Conservation (phyloP, 371 early-diverging fungal species). For the Phascolomyces articulosus region DNA sequence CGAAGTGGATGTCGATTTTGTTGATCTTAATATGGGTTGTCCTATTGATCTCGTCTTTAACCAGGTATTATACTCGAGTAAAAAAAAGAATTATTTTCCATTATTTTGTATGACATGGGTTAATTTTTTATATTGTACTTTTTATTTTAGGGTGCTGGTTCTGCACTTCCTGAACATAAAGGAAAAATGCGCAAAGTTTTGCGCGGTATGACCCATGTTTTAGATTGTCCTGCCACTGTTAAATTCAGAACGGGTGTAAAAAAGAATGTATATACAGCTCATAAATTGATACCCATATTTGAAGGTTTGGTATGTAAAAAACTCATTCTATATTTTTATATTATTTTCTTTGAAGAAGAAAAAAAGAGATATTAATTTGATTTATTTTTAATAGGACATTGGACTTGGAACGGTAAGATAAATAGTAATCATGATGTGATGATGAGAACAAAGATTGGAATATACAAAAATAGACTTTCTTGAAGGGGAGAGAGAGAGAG, state of each 20-base stretch:
- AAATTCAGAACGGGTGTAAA: conserved; percentile 89
- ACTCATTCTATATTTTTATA: background rate
- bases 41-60: conserved; percentile 90
- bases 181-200: conserved; percentile 79
- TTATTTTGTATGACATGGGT: no score
- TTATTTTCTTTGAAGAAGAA: no score
- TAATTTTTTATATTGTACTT: background rate
- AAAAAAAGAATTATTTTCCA: background rate
- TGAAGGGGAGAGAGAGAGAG: no score
- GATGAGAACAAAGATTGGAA: no score
- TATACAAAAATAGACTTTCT: no score
- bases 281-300: conserved; percentile 74
- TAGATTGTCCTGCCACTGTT: conserved; percentile 86
- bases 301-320: conserved; percentile 59
- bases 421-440: no score
- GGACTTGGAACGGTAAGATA: conserved; percentile 49
- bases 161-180: conserved; percentile 73
- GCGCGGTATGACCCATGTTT: conserved; percentile 69
- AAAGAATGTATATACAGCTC: conserved; percentile 68
- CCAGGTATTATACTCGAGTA: conserved; percentile 31
- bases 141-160: conserved; percentile 83
- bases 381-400: conserved; percentile 31
- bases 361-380: background rate
- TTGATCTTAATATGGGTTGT: conserved; percentile 96
- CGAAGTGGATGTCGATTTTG: conserved; percentile 83